phyloP scores from a whole-genome alignment of 805 yeast genomes.

The Cyberlindnera japonica region DNA sequence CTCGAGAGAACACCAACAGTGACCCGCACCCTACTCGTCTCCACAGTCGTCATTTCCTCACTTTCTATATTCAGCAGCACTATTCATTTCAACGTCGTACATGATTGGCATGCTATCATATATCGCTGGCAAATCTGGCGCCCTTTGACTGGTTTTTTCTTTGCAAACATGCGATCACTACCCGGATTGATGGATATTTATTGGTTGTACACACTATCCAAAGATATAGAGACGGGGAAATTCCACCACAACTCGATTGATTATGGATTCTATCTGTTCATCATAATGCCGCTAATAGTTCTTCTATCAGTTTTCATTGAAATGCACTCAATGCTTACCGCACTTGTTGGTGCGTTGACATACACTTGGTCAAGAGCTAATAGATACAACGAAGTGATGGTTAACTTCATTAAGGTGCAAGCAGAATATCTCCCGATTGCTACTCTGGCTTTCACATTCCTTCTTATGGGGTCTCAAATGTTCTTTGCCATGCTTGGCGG shows the following conservation, averaged over 20 bases:
- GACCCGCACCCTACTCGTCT: conserved; percentile 50
- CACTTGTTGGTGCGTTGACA: conserved; percentile 50
- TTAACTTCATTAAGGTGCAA: conserved; percentile 52
- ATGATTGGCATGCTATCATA: conserved; percentile 29
- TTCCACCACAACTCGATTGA: conserved; percentile 48
- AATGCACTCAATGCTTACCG: conserved; percentile 30
- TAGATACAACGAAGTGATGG: conserved; percentile 47
- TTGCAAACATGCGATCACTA: conserved; percentile 40
- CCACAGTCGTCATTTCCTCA: conserved; percentile 45
- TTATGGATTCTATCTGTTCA: conserved; percentile 49
- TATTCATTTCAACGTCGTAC: conserved; percentile 14
- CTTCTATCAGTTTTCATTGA: conserved; percentile 31
- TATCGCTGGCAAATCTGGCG: conserved; percentile 42
- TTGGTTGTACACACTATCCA: conserved; percentile 53
- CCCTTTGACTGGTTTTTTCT: conserved; percentile 46
- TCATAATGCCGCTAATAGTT: conserved; percentile 47
- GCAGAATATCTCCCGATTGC: conserved; percentile 56
- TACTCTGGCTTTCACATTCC: conserved; percentile 38
- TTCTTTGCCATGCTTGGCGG: conserved; percentile 46
- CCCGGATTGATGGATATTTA: conserved; percentile 49
- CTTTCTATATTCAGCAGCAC: conserved; percentile 31
- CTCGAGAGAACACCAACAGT: conserved; percentile 51
- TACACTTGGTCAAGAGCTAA: conserved; percentile 57
- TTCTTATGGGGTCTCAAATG: conserved; percentile 39
- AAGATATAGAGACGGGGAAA: conserved; percentile 52